These are phyloP conservation scores for Apiotrichum gracile DNA, from an alignment of 1,284 basidiomycete species.

Conservation along the genomic window DNA sequence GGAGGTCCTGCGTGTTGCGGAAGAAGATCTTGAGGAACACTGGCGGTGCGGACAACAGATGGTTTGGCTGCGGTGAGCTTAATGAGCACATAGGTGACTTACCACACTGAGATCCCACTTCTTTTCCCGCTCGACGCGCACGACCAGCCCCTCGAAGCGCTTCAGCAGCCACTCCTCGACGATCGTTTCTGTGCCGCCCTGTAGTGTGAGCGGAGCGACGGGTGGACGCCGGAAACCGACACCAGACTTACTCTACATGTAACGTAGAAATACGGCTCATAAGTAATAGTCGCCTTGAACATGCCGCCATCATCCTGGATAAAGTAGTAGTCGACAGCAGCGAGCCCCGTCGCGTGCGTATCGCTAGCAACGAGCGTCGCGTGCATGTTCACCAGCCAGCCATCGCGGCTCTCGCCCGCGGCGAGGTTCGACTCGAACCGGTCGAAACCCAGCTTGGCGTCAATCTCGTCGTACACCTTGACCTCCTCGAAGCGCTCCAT, in stretches of 20 bases:
- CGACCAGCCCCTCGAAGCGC: conserved; percentile 81
- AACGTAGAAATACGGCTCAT: conserved; percentile 93
- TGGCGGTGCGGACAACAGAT: conserved; percentile 84
- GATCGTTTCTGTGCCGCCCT: conserved; percentile 79
- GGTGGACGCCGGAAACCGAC: no score
- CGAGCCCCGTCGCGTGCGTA: conserved; percentile 70
- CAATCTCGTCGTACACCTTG: conserved; percentile 72
- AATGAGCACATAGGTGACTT: conserved; percentile 17
- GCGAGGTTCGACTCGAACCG: conserved; percentile 55
- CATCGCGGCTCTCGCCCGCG: conserved; percentile 65
- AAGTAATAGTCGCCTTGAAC: conserved; percentile 90
- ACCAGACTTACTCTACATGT: conserved; percentile 68
- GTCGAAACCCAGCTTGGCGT: conserved; percentile 86
- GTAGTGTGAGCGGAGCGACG: conserved; percentile 14
- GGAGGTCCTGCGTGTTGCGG: conserved; percentile 85
- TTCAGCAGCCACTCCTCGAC: conserved; percentile 97
- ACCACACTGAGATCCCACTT: conserved; percentile 89
- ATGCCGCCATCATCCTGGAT: conserved; percentile 93
- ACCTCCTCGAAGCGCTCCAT: conserved; percentile 78
- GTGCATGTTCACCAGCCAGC: conserved; percentile 99
- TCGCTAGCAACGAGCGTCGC: conserved; percentile 81
- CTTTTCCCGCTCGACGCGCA: conserved; percentile 67
- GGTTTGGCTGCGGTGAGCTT: conserved; percentile 66
- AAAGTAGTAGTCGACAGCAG: conserved; percentile 95
- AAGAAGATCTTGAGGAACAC: conserved; percentile 86